phyloP scores from a whole-genome alignment of 208 protist species.

The Leishmania turanica region DNA sequence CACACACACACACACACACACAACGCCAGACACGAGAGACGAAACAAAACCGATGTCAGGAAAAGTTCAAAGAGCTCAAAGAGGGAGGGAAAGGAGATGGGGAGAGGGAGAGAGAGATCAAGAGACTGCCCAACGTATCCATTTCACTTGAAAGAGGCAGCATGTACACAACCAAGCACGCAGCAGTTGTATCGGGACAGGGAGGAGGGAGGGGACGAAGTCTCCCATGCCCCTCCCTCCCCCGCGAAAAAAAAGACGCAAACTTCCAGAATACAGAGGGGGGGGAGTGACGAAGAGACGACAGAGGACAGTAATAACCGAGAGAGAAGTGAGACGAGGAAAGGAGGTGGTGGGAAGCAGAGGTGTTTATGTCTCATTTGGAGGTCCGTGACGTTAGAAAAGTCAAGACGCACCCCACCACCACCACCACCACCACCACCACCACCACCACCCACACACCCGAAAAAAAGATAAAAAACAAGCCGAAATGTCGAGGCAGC shows the following conservation, averaged over 20 bases:
- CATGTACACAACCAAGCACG: background rate
- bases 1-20: background rate
- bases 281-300: background rate
- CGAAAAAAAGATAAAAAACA: background rate
- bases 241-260: background rate
- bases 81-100: background rate
- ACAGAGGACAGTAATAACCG: background rate
- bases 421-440: too few species aligned
- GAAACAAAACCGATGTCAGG: background rate
- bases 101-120: background rate
- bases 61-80: background rate
- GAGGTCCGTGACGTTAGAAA: background rate
- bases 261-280: background rate
- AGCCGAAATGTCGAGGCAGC: background rate
- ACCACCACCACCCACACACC: too few species aligned
- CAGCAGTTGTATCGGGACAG: background rate
- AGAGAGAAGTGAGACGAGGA: background rate
- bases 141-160: background rate
- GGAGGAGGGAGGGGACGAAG: background rate
- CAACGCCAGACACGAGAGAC: background rate
- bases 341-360: background rate
- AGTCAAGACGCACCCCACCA: background rate
- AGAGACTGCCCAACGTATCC: background rate
- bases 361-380: background rate
- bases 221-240: too few species aligned